These are phyloP conservation scores for Colletotrichum chrysophilum DNA, from an alignment of 2,329 filamentous ascomycete species.

Conservation along the genomic window DNA sequence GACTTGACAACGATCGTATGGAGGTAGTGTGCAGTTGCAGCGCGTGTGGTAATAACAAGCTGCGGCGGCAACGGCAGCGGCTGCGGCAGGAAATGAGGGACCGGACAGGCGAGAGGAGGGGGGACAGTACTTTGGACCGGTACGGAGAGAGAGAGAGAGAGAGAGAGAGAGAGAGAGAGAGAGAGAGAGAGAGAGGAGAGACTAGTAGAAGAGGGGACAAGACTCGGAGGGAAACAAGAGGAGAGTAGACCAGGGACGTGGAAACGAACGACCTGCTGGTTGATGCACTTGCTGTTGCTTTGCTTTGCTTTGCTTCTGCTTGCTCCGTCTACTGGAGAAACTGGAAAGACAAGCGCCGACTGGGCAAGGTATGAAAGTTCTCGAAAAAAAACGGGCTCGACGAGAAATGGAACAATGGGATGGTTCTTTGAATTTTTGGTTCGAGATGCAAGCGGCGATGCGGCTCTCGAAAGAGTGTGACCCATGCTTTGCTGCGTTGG, in stretches of 20 bases:
- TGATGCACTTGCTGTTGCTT: neutral
- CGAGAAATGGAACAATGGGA: slow-evolving; percentile 3
- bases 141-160: neutral
- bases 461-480: slow-evolving; percentile 68
- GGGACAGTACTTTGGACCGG: slow-evolving; percentile 26
- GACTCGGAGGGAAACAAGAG: neutral
- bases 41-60: slow-evolving; percentile 9
- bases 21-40: neutral
- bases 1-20: neutral
- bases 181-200: neutral
- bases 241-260: neutral
- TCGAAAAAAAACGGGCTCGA: slow-evolving; percentile 11
- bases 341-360: neutral
- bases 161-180: neutral
- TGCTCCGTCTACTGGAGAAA: neutral
- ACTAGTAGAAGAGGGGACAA: neutral
- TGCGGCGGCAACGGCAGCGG: slow-evolving; percentile 21
- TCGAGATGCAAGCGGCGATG: slow-evolving; percentile 66
- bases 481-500: slow-evolving; percentile 89
- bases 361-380: neutral
- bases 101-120: slow-evolving; percentile 26
- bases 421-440: slow-evolving; percentile 17
- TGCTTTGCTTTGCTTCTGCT: neutral
- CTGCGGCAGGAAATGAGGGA: slow-evolving; percentile 37
- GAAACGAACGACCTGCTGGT: neutral